Conservation (phyloP, 2,329 filamentous ascomycete genomes). For the Scedosporium boydii region DNA sequence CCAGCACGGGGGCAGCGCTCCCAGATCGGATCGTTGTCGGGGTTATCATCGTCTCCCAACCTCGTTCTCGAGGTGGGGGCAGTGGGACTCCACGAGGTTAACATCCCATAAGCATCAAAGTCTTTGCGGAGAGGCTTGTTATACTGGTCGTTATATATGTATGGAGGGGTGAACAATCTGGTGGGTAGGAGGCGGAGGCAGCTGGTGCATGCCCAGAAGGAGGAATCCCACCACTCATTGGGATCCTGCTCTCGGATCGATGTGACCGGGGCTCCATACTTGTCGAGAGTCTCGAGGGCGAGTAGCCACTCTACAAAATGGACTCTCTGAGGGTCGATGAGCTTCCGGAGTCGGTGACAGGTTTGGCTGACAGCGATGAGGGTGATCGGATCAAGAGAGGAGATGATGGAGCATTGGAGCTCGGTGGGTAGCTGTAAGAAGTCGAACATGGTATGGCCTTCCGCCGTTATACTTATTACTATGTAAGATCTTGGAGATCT, state of each 20-base stretch:
- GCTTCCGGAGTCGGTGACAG: constrained; percentile 6
- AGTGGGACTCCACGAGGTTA: background rate
- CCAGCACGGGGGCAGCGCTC: background rate
- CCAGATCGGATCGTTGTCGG: background rate
- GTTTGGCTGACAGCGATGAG: constrained; percentile 8
- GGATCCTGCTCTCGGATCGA: background rate
- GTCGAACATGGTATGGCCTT: no score
- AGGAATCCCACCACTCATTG: background rate
- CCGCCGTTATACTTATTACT: no score
- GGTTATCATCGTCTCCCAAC: background rate
- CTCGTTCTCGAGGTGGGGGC: no score
- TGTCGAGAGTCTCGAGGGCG: background rate
- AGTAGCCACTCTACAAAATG: constrained; percentile 3
- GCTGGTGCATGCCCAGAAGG: background rate
- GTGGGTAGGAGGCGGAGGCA: constrained; percentile 1
- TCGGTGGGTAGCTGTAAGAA: background rate
- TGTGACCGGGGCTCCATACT: background rate
- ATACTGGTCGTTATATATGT: background rate
- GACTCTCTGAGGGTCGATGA: background rate
- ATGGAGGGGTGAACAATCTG: background rate
- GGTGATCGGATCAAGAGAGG: background rate
- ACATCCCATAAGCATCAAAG: no score
- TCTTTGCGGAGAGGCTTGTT: background rate
- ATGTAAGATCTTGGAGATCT: no score
- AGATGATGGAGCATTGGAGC: background rate